Evolutionary conservation across 139 green algal genomes (phyloP), one percentile per base, ranked within the genome.

Genomic region (Pseudopediastrum boryanum): DNA sequence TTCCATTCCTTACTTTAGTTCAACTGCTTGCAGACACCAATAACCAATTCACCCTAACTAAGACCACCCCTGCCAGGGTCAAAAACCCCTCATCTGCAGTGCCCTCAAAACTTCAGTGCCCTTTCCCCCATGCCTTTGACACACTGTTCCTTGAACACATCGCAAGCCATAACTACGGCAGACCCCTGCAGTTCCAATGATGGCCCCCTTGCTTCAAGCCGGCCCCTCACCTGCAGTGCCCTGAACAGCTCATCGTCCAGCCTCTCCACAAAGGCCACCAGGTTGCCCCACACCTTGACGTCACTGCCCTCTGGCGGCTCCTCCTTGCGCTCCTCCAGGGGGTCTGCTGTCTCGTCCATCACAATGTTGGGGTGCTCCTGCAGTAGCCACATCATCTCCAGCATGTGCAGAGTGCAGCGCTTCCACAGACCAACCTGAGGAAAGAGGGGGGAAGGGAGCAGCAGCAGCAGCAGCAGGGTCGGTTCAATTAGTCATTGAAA

Each of bases 181-280:
- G n/a, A n/a, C n/a, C n/a, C n/a, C n/a, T n/a, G n/a, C n/a, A n/a
- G n/a, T n/a, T n/a, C n/a, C n/a, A n/a, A n/a, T n/a, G n/a, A n/a
- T n/a, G n/a, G n/a, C n/a, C n/a, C n/a, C n/a, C n/a, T n/a, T n/a
- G n/a, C n/a, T n/a, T n/a, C n/a, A n/a, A n/a, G n/a, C n/a, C n/a
- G n/a, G n/a, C n/a, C n/a, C n/a, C n/a, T n/a, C 76, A 93, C 89
- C 92, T 99, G 97, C 66, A 99, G 85, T 75, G 86, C 95, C 85
- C 98, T 99, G 89, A 98, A 99, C 71, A 96, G 88, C 89, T 99
- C 97, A 61, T 99, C 97, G 65, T 99, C 96, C 56, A 99, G 89
- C 13, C 96, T 86, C 90, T 99, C 97, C 46, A 98, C 71, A 74
- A 96, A 98, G 0, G 92, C 94, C 50, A 96, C 92, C 56, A 98